Percentiles rank a stretch among this genome's conserved stretches.
These are phyloP conservation scores for Chlorella vulgaris DNA, from an alignment of 139 green algal genomes.

Conservation along the genomic window DNA sequence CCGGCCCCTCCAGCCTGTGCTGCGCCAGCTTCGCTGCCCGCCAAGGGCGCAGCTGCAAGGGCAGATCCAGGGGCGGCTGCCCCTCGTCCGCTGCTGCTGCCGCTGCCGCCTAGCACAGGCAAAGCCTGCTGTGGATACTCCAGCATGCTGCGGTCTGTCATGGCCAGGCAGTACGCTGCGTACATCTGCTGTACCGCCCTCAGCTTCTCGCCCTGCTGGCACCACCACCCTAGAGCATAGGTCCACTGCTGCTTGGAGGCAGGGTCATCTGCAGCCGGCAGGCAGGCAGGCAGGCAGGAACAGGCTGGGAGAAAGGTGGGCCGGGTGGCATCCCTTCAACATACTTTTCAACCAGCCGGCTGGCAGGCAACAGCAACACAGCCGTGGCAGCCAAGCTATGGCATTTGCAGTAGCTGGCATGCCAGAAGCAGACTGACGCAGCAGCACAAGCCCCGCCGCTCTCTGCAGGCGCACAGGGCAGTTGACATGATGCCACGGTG, in stretches of 20 bases:
- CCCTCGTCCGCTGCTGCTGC: neutral
- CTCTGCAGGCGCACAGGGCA: too few relatives aligned
- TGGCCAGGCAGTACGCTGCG: conserved; percentile 26
- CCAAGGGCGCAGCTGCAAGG: neutral
- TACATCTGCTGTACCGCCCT: conserved; percentile 34
- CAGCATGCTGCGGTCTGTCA: conserved; percentile 12
- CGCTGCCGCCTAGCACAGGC: neutral
- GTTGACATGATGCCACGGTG: too few relatives aligned
- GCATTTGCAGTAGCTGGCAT: neutral
- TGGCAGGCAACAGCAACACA: too few relatives aligned
- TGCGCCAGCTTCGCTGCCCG: too few relatives aligned
- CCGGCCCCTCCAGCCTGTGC: neutral
- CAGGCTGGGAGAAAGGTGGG: too few relatives aligned
- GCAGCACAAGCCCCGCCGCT: too few relatives aligned
- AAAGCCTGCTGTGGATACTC: conserved; percentile 10
- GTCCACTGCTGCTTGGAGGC: conserved; percentile 46
- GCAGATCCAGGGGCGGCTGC: too few relatives aligned
- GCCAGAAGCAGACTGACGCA: neutral
- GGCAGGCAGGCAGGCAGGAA: neutral
- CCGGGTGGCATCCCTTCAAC: too few relatives aligned
- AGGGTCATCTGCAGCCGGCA: conserved; percentile 22
- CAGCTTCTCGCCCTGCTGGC: conserved; percentile 16
- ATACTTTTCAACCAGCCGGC: too few relatives aligned
- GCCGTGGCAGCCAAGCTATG: neutral
- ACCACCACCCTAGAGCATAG: conserved; percentile 43